phyloP scores from a whole-genome alignment of 2,329 filamentous ascomycete species.

The Colletotrichum sp. region DNA sequence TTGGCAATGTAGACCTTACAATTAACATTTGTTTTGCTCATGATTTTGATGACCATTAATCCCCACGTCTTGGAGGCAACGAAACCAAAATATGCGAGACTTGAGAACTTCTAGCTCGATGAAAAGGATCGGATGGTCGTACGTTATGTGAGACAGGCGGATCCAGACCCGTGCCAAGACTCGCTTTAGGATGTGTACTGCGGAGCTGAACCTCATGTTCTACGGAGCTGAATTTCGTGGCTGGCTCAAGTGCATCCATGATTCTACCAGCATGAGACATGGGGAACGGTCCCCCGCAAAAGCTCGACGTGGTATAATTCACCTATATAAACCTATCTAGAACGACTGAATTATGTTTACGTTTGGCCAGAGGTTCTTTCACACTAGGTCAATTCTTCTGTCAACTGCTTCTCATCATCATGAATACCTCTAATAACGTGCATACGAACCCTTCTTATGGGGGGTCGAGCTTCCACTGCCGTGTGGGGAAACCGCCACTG shows the following conservation, averaged over 20 bases:
- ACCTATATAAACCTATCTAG: neutral
- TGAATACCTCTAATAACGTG: neutral
- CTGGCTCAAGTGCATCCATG: neutral
- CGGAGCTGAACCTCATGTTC: neutral
- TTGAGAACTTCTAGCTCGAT: too few species aligned
- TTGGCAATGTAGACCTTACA: too few species aligned
- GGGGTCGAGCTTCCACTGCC: neutral
- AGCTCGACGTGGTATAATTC: too few species aligned
- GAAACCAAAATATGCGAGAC: too few species aligned
- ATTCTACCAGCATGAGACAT: too few species aligned
- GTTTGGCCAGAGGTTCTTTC: accelerated
- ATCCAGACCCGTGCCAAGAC: neutral
- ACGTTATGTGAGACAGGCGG: neutral
- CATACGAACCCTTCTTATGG: neutral
- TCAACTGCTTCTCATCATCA: neutral
- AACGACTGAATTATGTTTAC: neutral
- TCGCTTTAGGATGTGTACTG: neutral
- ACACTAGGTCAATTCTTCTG: neutral
- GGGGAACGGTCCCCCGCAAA: too few species aligned
- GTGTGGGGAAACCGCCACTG: neutral
- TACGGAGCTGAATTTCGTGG: neutral
- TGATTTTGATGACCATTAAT: too few species aligned
- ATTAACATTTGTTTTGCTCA: too few species aligned
- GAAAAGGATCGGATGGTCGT: neutral
- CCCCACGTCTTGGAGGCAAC: too few species aligned